These are phyloP conservation scores for Botrytis aclada DNA, from an alignment of 2,329 filamentous ascomycete species.

Conservation along the genomic window DNA sequence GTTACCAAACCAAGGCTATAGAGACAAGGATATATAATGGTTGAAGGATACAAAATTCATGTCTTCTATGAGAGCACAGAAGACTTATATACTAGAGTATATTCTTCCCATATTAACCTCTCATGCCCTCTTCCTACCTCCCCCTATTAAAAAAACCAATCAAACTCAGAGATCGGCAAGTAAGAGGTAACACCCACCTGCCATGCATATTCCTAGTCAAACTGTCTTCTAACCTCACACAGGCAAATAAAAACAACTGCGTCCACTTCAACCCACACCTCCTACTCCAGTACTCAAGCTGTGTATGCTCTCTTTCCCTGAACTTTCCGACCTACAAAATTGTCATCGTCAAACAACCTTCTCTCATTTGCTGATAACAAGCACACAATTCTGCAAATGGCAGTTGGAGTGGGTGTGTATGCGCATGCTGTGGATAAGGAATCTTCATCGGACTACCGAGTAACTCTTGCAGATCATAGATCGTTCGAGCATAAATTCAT, in stretches of 20 bases:
- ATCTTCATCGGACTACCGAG: background rate
- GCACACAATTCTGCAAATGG: background rate
- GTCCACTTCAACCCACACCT: background rate
- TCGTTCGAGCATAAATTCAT: background rate
- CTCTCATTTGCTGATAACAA: background rate
- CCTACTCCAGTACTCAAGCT: background rate
- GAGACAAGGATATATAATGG: background rate
- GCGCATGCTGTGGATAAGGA: background rate
- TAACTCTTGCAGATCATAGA: background rate
- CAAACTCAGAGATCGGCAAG: background rate
- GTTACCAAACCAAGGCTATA: background rate
- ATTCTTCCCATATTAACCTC: background rate
- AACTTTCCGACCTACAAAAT: background rate
- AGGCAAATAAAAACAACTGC: background rate
- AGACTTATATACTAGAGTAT: background rate
- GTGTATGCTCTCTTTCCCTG: background rate
- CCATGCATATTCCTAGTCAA: background rate
- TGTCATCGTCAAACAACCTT: background rate
- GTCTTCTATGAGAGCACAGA: background rate
- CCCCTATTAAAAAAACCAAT: background rate
- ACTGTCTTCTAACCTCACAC: background rate
- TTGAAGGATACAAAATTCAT: background rate
- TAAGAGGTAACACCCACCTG: background rate
- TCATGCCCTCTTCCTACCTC: background rate
- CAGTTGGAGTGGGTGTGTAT: background rate